These are phyloP conservation scores for Ilyonectria destructans DNA, from an alignment of 2,329 filamentous ascomycete genomes.

Conservation along the genomic window DNA sequence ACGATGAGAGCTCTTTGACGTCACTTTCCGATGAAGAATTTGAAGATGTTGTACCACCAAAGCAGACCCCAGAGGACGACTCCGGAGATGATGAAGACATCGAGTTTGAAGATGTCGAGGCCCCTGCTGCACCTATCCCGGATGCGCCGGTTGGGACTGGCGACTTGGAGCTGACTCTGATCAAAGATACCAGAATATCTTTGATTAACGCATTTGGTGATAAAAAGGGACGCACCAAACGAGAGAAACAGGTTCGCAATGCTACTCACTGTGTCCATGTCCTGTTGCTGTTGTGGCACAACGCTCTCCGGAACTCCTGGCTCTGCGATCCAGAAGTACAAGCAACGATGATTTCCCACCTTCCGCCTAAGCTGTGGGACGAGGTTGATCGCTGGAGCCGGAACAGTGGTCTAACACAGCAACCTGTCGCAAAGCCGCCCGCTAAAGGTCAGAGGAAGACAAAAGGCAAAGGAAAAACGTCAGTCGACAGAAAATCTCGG, in stretches of 20 bases:
- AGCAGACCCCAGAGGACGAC: slow-evolving; percentile 58
- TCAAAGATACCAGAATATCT: slow-evolving; percentile 72
- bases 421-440: slow-evolving; percentile 49
- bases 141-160: slow-evolving; percentile 69
- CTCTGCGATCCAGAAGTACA: slow-evolving; percentile 84
- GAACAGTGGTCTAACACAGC: slow-evolving; percentile 75
- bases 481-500: slow-evolving; percentile 53
- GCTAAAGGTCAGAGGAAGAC: slow-evolving; percentile 52
- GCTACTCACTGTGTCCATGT: slow-evolving; percentile 92
- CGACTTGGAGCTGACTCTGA: slow-evolving; percentile 83
- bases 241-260: slow-evolving; percentile 83
- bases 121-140: slow-evolving; percentile 70
- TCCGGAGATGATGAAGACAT: slow-evolving; percentile 62
- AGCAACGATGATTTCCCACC: slow-evolving; percentile 80
- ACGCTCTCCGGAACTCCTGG: slow-evolving; percentile 88
- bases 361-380: slow-evolving; percentile 78
- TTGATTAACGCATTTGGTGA: slow-evolving; percentile 73
- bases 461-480: slow-evolving; percentile 58
- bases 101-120: slow-evolving; percentile 75
- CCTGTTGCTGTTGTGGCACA: slow-evolving; percentile 90
- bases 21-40: slow-evolving; percentile 74
- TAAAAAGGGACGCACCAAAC: slow-evolving; percentile 90
- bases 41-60: slow-evolving; percentile 59
- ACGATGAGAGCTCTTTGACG: slow-evolving; percentile 63
- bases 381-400: slow-evolving; percentile 83